Conservation (phyloP, 768 basidiomycete genomes). For the Auricularia sp. region DNA sequence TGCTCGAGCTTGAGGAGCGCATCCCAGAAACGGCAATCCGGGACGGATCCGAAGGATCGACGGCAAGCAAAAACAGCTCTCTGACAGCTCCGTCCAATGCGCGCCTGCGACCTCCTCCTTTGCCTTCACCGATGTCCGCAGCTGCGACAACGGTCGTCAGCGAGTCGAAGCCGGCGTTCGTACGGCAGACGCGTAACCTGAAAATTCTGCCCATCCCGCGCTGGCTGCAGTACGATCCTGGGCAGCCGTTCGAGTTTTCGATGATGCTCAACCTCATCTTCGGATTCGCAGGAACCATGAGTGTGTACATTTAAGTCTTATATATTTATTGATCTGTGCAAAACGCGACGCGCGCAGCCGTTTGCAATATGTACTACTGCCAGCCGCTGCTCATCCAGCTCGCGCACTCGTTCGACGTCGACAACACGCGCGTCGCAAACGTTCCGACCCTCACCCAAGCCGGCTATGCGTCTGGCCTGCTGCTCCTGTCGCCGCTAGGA, state of each 20-base stretch:
- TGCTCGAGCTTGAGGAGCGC: no score
- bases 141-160: no score
- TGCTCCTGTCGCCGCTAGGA: conserved; percentile 73
- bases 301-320: conserved; percentile 23
- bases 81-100: no score
- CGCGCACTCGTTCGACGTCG: conserved; percentile 19
- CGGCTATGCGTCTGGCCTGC: conserved; percentile 55
- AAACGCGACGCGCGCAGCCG: conserved; percentile 18
- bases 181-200: no score
- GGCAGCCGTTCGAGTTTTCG: conserved; percentile 43
- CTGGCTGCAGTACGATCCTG: conserved; percentile 41
- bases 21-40: no score
- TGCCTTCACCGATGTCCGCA: no score
- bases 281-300: conserved; percentile 53
- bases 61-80: no score
- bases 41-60: no score
- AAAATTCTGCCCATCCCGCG: conserved; percentile 45
- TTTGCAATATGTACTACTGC: conserved; percentile 60
- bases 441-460: conserved; percentile 24
- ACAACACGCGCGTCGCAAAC: conserved; percentile 18
- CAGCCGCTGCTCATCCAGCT: conserved; percentile 55
- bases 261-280: conserved; percentile 46
- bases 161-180: no score
- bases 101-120: no score
- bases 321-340: background rate